Evolutionary conservation across 352 stramenopile genomes (phyloP).

Genomic region (Globisporangium uncinulatum): DNA sequence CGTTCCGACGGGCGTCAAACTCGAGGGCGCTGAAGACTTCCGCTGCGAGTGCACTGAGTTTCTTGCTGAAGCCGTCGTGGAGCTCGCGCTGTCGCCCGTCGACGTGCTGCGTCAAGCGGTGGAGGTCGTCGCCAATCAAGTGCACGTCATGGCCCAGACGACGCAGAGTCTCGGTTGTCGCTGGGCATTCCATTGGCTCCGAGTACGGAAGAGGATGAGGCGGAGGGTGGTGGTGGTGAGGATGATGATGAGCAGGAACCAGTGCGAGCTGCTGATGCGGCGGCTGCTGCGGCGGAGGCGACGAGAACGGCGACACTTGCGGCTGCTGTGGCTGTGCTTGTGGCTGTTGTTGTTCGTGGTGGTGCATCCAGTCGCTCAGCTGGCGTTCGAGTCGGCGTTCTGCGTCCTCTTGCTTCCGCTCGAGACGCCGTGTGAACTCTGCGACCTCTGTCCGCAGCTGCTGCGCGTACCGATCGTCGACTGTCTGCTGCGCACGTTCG

Average conservation of each 20-base stretch:
- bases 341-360: background rate
- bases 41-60: conserved; percentile 25
- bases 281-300: background rate
- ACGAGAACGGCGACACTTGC: background rate
- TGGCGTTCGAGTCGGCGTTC: background rate
- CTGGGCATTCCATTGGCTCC: background rate
- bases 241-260: background rate
- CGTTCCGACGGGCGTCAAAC: conserved; percentile 36
- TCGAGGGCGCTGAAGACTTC: conserved; percentile 38
- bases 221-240: too few relatives aligned
- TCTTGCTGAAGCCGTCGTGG: conserved; percentile 22
- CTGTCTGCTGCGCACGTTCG: conserved; percentile 5
- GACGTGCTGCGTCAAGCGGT: conserved; percentile 18
- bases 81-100: conserved; percentile 18
- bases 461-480: background rate
- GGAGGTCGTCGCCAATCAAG: conserved; percentile 26
- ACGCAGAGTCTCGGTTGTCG: conserved; percentile 19
- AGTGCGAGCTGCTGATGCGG: background rate
- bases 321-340: background rate
- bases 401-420: background rate
- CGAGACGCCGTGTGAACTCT: background rate
- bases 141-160: conserved; percentile 22
- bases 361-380: background rate
- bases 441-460: background rate
- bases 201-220: background rate